These are phyloP conservation scores for Malassezia yamatoensis DNA, from an alignment of 1,284 basidiomycete genomes.

Conservation along the genomic window DNA sequence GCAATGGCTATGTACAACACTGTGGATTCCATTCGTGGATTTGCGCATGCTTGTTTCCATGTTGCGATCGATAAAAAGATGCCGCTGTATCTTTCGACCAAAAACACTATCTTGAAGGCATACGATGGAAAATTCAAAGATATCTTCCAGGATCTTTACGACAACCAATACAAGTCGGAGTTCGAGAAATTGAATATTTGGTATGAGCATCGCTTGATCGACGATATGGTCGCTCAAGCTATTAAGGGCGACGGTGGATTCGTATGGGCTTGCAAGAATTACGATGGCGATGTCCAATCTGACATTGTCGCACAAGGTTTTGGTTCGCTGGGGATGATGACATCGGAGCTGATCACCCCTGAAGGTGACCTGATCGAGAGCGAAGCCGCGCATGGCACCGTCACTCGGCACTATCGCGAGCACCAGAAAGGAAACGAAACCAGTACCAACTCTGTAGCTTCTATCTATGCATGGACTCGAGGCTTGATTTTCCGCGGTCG, in stretches of 20 bases:
- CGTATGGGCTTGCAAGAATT: slow-evolving; percentile 65
- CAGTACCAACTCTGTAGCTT: slow-evolving; percentile 90
- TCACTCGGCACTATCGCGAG: slow-evolving; percentile 88
- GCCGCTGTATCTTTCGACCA: slow-evolving; percentile 55
- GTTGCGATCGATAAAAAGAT: slow-evolving; percentile 94
- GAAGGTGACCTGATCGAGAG: slow-evolving; percentile 77
- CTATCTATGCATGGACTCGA: slow-evolving; percentile 97
- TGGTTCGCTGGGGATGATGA: slow-evolving; percentile 95
- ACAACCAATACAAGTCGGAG: slow-evolving; percentile 65
- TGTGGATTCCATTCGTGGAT: slow-evolving; percentile 69
- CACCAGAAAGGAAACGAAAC: slow-evolving; percentile 82
- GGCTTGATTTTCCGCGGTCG: slow-evolving; percentile 80
- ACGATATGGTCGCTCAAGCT: slow-evolving; percentile 69
- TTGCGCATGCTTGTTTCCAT: slow-evolving; percentile 95
- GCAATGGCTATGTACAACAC: slow-evolving; percentile 51
- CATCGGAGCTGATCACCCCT: slow-evolving; percentile 87
- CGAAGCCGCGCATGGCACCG: slow-evolving; percentile 55
- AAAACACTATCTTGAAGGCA: slow-evolving; percentile 48
- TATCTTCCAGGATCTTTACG: slow-evolving; percentile 90
- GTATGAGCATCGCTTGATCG: slow-evolving; percentile 82
- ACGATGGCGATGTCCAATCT: slow-evolving; percentile 37
- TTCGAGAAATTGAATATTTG: slow-evolving; percentile 78
- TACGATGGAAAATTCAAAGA: slow-evolving; percentile 94
- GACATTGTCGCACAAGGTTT: slow-evolving; percentile 57
- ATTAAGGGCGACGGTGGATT: slow-evolving; percentile 95